A percentile compares a stretch with the other conserved stretches of the same genome.
These are phyloP conservation scores for Neurospora sp. DNA, from an alignment of 495 filamentous ascomycete species.

Conservation along the genomic window DNA sequence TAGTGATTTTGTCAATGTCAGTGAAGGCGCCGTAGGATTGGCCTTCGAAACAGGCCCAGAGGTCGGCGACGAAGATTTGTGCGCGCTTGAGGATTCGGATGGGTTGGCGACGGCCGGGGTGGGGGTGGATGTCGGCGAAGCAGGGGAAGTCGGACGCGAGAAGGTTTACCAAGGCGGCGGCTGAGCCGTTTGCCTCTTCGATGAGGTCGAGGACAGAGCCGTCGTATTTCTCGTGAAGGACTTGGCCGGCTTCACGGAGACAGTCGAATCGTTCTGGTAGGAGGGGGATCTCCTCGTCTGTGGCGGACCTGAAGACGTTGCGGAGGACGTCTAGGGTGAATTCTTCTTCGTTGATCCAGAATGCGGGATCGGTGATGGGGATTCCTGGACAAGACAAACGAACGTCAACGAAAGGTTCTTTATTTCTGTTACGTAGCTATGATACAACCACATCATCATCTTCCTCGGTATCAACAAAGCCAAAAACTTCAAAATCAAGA, in stretches of 20 bases:
- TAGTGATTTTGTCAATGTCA: conserved; percentile 91
- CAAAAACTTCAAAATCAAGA: background rate
- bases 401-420: background rate
- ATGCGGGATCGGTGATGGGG: conserved; percentile 79
- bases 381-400: conserved; percentile 42
- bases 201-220: conserved; percentile 68
- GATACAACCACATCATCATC: background rate
- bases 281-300: conserved; percentile 78
- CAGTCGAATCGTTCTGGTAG: conserved; percentile 69
- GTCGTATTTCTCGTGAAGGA: conserved; percentile 77
- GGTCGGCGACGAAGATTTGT: conserved; percentile 89
- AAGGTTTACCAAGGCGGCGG: conserved; percentile 73
- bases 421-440: background rate
- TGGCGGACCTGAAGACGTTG: conserved; percentile 78
- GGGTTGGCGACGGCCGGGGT: conserved; percentile 53
- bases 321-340: conserved; percentile 65
- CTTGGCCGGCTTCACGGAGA: conserved; percentile 72
- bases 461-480: background rate
- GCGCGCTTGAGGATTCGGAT: conserved; percentile 86
- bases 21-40: conserved; percentile 69
- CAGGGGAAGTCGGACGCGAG: conserved; percentile 71
- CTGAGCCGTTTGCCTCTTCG: conserved; percentile 64
- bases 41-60: conserved; percentile 91
- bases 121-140: conserved; percentile 71
- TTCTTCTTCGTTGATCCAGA: conserved; percentile 70